phyloP scores from a whole-genome alignment of 2,329 filamentous ascomycete species.

The Claviceps sp. region DNA sequence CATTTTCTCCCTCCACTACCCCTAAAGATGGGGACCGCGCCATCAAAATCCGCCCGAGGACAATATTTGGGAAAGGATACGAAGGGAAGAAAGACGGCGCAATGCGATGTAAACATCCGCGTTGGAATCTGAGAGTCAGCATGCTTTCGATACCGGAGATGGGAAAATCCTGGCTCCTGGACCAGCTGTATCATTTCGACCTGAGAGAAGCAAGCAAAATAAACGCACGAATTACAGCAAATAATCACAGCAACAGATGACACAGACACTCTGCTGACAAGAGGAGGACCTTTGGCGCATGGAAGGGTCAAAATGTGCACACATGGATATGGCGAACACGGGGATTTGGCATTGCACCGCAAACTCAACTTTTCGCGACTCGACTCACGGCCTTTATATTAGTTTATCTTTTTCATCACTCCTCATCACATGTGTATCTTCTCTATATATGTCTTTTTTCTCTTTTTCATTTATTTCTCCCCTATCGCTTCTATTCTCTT shows the following conservation, averaged over 20 bases:
- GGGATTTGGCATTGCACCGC: not conserved
- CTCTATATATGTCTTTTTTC: too few species aligned
- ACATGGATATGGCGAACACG: not conserved
- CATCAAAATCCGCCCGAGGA: not conserved
- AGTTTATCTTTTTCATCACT: not conserved
- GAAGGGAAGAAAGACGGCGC: not conserved
- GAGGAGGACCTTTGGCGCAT: not conserved
- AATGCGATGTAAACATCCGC: not conserved
- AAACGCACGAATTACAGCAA: not conserved
- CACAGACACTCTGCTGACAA: not conserved
- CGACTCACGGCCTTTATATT: not conserved
- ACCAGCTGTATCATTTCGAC: not conserved
- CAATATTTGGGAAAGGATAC: not conserved
- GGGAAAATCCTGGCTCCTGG: too few species aligned
- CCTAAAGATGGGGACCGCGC: too few species aligned
- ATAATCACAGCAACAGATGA: not conserved
- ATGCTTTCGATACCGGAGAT: not conserved
- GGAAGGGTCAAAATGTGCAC: not conserved
- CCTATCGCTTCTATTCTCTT: too few species aligned
- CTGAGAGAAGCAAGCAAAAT: not conserved
- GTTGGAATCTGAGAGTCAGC: not conserved
- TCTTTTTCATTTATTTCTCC: too few species aligned
- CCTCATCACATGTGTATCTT: too few species aligned
- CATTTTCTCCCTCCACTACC: too few species aligned
- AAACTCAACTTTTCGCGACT: not conserved